Evolutionary conservation across 1,284 basidiomycete genomes (phyloP).

Genomic region (Bjerkandera adusta): DNA sequence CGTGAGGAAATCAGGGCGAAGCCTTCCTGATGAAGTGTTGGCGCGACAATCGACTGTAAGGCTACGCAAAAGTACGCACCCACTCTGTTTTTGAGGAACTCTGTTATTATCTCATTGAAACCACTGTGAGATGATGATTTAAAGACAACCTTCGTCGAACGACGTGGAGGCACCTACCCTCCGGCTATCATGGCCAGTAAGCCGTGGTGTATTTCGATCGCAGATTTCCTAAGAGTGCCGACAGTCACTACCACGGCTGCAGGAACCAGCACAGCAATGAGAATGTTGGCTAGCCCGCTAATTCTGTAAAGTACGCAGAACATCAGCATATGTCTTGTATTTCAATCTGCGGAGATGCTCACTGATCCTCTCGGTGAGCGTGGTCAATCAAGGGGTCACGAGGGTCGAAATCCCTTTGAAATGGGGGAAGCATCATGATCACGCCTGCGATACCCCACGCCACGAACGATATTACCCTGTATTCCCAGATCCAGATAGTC

Average conservation of each 20-base stretch:
- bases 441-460: constrained; percentile 44
- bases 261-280: constrained; percentile 46
- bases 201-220: constrained; percentile 56
- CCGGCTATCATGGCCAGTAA: constrained; percentile 46
- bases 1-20: constrained; percentile 68
- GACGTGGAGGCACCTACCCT: constrained; percentile 34
- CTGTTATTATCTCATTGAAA: constrained; percentile 47
- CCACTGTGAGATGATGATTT: constrained; percentile 32
- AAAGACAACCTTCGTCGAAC: neutral
- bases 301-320: constrained; percentile 39
- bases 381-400: constrained; percentile 54
- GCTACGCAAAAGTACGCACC: constrained; percentile 34
- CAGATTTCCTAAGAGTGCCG: constrained; percentile 41
- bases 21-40: constrained; percentile 41
- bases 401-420: constrained; percentile 49
- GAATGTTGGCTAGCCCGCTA: constrained; percentile 43
- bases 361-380: constrained; percentile 52
- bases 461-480: constrained; percentile 43
- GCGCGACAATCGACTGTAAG: neutral
- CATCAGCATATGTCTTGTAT: no score
- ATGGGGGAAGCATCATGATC: constrained; percentile 42
- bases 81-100: constrained; percentile 57
- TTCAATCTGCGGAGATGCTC: no score
- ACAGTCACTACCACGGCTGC: constrained; percentile 34
- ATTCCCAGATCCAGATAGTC: no score